Evolutionary conservation across 768 basidiomycete species (phyloP).

Genomic region (Tulasnella sp.): DNA sequence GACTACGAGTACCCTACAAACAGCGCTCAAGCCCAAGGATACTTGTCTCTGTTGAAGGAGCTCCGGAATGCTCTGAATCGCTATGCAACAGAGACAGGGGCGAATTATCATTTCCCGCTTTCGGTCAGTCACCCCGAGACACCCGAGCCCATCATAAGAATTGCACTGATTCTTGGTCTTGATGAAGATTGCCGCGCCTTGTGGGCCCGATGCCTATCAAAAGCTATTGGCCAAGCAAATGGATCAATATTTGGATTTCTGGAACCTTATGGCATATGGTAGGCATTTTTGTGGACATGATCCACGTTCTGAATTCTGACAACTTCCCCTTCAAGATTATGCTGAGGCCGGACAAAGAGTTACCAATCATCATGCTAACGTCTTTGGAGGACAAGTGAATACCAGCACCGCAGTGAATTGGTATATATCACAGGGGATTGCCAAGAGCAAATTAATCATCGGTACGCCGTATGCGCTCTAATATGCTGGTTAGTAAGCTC

Average conservation of each 20-base stretch:
- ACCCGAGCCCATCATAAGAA: conserved; percentile 1
- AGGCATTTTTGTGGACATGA: no score
- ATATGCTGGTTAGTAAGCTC: no score
- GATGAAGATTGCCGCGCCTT: background rate
- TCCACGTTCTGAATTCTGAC: background rate
- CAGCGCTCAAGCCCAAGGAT: conserved; percentile 23
- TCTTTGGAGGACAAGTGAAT: conserved; percentile 55
- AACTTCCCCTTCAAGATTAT: conserved; percentile 20
- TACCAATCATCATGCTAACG: conserved; percentile 62
- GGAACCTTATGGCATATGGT: conserved; percentile 28
- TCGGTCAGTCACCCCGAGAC: conserved; percentile 17
- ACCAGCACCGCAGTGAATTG: conserved; percentile 51
- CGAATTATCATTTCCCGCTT: conserved; percentile 12
- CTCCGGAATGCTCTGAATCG: conserved; percentile 25
- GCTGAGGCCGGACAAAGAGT: conserved; percentile 34
- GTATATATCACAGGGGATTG: conserved; percentile 60
- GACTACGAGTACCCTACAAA: conserved; percentile 26
- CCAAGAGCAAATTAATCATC: conserved; percentile 66
- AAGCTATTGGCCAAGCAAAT: conserved; percentile 23
- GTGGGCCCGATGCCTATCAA: conserved; percentile 23
- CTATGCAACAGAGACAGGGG: conserved; percentile 23
- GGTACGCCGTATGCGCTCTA: conserved; percentile 26
- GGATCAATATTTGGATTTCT: conserved; percentile 25
- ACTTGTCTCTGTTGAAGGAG: conserved; percentile 24
- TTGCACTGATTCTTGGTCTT: no score